Percentiles rank a stretch among this genome's conserved stretches.
phyloP scores from a whole-genome alignment of 2,329 filamentous ascomycete genomes.

The Sphaerulina musiva region DNA sequence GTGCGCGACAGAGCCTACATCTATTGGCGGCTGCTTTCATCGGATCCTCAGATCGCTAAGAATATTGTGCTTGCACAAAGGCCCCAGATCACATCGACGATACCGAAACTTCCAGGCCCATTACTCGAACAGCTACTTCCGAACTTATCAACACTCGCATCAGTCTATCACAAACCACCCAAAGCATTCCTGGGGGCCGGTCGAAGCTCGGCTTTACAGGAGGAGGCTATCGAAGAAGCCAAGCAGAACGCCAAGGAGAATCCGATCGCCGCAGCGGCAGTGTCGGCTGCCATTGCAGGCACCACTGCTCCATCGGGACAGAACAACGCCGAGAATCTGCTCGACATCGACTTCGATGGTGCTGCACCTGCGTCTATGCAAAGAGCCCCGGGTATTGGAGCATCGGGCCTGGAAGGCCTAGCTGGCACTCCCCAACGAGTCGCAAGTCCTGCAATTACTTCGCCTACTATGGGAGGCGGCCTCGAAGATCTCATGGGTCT shows the following conservation, averaged over 20 bases:
- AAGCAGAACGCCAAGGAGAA: constrained; percentile 87
- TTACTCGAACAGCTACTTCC: constrained; percentile 84
- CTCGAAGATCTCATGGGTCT: constrained; percentile 77
- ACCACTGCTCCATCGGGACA: constrained; percentile 42
- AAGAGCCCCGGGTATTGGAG: constrained; percentile 48
- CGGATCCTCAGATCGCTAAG: constrained; percentile 84
- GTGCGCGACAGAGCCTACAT: constrained; percentile 95
- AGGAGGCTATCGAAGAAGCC: constrained; percentile 93
- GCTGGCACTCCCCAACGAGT: constrained; percentile 63
- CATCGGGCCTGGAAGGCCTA: constrained; percentile 48
- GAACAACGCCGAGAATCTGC: constrained; percentile 83
- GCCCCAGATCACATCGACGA: constrained; percentile 88
- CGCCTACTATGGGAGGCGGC: constrained; percentile 48
- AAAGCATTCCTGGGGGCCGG: constrained; percentile 98
- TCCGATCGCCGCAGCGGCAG: constrained; percentile 80
- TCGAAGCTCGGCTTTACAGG: constrained; percentile 87
- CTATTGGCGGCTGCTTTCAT: constrained; percentile 94
- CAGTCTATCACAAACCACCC: constrained; percentile 96
- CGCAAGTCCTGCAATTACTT: constrained; percentile 52
- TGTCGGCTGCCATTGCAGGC: constrained; percentile 56
- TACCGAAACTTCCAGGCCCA: constrained; percentile 75
- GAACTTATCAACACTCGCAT: constrained; percentile 89
- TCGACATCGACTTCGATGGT: constrained; percentile 95
- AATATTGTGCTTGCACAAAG: constrained; percentile 89
- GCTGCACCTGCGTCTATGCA: constrained; percentile 83